A percentile compares a stretch with the other conserved stretches of the same genome.
Conservation (phyloP, 805 yeast genomes). For the Phaffomyces thermotolerans region DNA sequence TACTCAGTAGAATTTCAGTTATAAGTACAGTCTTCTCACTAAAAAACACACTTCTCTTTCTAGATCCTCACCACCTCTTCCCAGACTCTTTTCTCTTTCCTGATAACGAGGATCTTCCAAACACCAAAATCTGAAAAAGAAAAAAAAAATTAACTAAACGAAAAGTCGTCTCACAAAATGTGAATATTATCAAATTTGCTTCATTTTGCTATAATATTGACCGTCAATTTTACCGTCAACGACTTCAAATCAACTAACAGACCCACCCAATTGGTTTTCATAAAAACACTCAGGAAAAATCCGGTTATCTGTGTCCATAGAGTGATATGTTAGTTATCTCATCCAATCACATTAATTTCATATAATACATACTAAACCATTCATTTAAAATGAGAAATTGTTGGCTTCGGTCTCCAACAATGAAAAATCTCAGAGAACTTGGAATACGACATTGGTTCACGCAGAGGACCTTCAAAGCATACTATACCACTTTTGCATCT, state of each 20-base stretch:
- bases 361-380: not conserved
- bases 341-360: not conserved
- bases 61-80: too few species aligned
- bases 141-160: not conserved
- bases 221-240: too few species aligned
- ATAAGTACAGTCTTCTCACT: not conserved
- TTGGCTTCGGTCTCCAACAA: not conserved
- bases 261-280: too few species aligned
- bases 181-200: too few species aligned
- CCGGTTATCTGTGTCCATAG: not conserved
- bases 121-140: not conserved
- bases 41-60: not conserved
- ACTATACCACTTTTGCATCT: constrained; percentile 6
- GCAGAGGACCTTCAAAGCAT: too few species aligned
- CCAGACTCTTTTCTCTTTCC: not conserved
- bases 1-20: not conserved
- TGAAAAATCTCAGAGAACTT: not conserved
- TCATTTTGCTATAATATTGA: too few species aligned
- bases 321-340: not conserved
- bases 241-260: too few species aligned
- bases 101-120: not conserved
- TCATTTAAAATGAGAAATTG: not conserved
- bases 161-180: too few species aligned
- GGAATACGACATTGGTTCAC: not conserved
- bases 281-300: not conserved